Base-by-base conservation (phyloP, 2,329 filamentous ascomycete species). In the Epichloe coenophiala region DNA sequence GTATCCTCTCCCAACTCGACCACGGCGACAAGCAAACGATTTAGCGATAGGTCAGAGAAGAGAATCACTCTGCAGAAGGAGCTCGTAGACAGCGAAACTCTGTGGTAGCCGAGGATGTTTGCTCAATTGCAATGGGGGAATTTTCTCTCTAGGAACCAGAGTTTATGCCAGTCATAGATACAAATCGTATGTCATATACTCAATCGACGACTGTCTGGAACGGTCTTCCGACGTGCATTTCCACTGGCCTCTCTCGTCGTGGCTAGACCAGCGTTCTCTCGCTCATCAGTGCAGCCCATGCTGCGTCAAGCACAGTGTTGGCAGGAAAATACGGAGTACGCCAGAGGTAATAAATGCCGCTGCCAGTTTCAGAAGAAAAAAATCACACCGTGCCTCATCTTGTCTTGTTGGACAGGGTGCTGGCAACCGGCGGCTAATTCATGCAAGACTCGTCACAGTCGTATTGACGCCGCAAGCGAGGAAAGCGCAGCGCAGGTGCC, bases 51-150 rank as follows among this genome's bases (percentile, higher is more conserved):
- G 38, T 53, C 49, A 5, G 56, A 56, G 12, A 45, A 40, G 19
- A 50, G 46, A 35, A 27, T n/a, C 21, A 42, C 45, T 8, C 19
- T 27, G 17, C 49, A 31, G 27, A 48, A 40, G 36, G 52, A 54
- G 23, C 47, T 57, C 47, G 55, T 58, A 40, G 55, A 57, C 38
- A 58, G 54, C 38, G 53, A 58, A 21, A 47, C 53, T 15, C 49
- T 58, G 4, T 58, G 56, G 56, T 58, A 53, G 43, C 47, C 56
- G 6, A 57, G 56, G 55, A 57, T 52, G 27, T 6, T 13, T 45
- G 11, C 21, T 35, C n/a, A 45, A 9, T 11, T 11, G 31, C 31
- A 31, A 31, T 11, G 31, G 31, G 31, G 8, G 8, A 11, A 31
- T 6, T 27, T 9, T 31, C 9, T 4, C 31, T 31, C 31, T 11